Conservation (phyloP, 1,284 basidiomycete genomes). For the Sanghuangporus sanghuang region DNA sequence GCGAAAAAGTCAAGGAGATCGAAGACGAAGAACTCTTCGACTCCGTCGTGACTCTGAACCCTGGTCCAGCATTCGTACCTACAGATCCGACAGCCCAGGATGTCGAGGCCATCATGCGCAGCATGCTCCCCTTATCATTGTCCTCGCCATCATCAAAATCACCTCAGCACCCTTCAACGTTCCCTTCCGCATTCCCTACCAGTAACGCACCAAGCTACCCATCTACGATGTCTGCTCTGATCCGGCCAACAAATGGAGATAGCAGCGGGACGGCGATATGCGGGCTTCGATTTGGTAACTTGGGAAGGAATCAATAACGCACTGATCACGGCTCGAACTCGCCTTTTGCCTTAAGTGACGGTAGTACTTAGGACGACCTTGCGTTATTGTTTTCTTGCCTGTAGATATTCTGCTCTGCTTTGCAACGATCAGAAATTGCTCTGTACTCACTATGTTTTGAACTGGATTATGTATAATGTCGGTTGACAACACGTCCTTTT, state of each 20-base stretch:
- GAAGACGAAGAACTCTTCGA: constrained; percentile 66
- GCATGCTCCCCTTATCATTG: constrained; percentile 33
- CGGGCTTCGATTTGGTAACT: neutral
- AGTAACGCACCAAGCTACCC: neutral
- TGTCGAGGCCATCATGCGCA: constrained; percentile 58
- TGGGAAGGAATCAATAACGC: neutral
- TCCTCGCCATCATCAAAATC: neutral
- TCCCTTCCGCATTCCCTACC: neutral
- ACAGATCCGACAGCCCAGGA: constrained; percentile 45
- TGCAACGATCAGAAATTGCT: neutral
- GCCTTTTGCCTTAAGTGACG: neutral
- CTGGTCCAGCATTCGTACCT: constrained; percentile 45
- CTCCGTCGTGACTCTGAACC: constrained; percentile 49
- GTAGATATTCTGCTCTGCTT: neutral
- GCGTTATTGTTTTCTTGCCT: too few species aligned
- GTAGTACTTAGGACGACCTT: too few species aligned
- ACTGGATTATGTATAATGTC: too few species aligned
- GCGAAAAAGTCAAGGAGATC: constrained; percentile 45
- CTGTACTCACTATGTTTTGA: neutral
- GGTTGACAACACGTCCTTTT: too few species aligned
- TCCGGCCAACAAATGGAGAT: neutral
- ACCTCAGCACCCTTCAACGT: neutral
- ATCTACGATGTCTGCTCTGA: too few species aligned
- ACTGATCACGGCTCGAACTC: neutral
- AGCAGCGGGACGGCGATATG: neutral